These are phyloP conservation scores for Skeletonema potamos DNA, from an alignment of 108 stramenopile species.

Conservation along the genomic window DNA sequence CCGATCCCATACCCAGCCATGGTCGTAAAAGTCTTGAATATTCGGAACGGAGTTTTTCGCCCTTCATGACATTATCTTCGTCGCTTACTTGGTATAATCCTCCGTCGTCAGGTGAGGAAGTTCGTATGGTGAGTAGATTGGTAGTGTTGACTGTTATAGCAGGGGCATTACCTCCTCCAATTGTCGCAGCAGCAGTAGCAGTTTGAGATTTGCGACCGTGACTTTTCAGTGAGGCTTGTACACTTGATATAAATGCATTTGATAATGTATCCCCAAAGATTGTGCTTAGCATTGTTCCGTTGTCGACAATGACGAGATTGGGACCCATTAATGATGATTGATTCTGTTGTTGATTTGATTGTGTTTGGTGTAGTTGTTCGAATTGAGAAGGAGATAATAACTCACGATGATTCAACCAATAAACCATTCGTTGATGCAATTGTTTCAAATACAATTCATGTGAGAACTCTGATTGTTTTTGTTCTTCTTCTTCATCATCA, in stretches of 20 bases:
- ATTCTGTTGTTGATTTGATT: not conserved
- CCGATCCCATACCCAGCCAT: slow-evolving; percentile 36
- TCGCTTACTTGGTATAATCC: slow-evolving; percentile 26
- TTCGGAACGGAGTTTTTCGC: slow-evolving; percentile 26
- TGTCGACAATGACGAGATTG: slow-evolving; percentile 61
- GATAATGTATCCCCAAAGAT: slow-evolving; percentile 51
- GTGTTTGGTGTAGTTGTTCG: not conserved
- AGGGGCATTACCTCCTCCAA: not conserved
- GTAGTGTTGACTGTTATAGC: slow-evolving; percentile 1
- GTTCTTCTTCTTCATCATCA: not conserved
- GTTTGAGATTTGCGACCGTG: not conserved
- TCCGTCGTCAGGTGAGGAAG: slow-evolving; percentile 41
- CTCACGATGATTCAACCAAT: slow-evolving; percentile 33
- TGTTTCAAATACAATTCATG: slow-evolving; percentile 32
- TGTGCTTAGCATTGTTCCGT: slow-evolving; percentile 55
- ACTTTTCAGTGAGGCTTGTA: slow-evolving; percentile 35
- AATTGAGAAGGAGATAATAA: not conserved
- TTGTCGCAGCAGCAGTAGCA: not conserved
- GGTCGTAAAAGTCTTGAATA: slow-evolving; percentile 29
- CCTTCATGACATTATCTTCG: slow-evolving; percentile 12
- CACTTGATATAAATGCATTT: slow-evolving; percentile 49
- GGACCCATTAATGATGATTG: slow-evolving; percentile 12
- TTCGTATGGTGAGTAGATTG: slow-evolving; percentile 24
- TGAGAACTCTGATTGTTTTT: not conserved
- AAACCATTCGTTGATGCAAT: slow-evolving; percentile 26